Evolutionary conservation across 768 basidiomycete species (phyloP), one percentile per base, ranked within the genome.

Genomic region (Mrakia blollopis): DNA sequence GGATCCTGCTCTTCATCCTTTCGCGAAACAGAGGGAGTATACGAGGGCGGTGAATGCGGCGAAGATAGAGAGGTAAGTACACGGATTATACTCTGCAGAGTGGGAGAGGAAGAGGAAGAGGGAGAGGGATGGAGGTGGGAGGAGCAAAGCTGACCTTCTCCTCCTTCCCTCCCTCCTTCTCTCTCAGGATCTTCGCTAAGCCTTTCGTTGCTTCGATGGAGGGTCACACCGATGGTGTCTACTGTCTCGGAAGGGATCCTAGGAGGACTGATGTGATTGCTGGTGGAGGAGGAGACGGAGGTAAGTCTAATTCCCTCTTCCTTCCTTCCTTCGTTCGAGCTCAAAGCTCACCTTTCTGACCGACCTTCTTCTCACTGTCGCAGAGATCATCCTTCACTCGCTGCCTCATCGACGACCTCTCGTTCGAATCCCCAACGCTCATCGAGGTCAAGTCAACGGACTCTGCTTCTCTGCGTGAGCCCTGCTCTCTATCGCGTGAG

Each of bases 261-360:
- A 88, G 89, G 25, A 88, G 91, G 1, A 85, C 97, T 32, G 89
- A 89, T 25, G 87, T 89, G 37, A 87, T 98, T 28, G 95, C 92
- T 0, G 96, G 93, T 81, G 95, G 92, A 30, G 92, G 92, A 80
- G 98, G 95, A 88, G 94, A 98, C 83, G 97, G 97, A 85, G 92
- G 92, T 93, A 79, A 82, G 89, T 87, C 79, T 37, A n/a, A n/a
- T n/a, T n/a, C n/a, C n/a, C n/a, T n/a, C n/a, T n/a, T n/a, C n/a
- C n/a, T n/a, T n/a, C n/a, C n/a, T n/a, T n/a, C n/a, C n/a, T n/a
- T n/a, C n/a, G n/a, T n/a, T n/a, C 63, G 18, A 21, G 25, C 52
- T 39, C 61, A 60, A 63, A 63, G 62, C 62, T 63, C 62, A 63
- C 71, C 47, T 54, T n/a, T n/a, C n/a, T n/a, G n/a, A n/a, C n/a